Evolutionary conservation across 257 asterid species (phyloP).

Genomic region (Nicotiana tabacum): DNA sequence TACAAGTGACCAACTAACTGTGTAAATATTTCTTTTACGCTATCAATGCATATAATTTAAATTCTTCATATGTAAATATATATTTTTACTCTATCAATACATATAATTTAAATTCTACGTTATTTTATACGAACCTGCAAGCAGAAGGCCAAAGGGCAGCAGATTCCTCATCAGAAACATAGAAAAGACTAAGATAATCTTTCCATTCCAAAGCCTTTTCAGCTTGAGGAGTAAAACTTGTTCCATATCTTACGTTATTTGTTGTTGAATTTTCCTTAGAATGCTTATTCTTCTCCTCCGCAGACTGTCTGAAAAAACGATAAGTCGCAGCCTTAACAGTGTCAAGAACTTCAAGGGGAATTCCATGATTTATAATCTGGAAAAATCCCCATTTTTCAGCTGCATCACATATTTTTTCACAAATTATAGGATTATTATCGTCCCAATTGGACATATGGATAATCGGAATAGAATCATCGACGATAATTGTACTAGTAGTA

Average conservation of each 20-base stretch:
- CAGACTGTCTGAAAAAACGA: neutral
- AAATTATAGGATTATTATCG: neutral
- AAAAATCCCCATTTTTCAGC: slow-evolving; percentile 2
- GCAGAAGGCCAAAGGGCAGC: neutral
- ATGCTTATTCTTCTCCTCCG: neutral
- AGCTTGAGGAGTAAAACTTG: neutral
- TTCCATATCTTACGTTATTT: neutral
- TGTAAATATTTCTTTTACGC: too few species aligned
- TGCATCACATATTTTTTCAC: neutral
- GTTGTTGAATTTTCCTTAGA: neutral
- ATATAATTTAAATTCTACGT: too few species aligned
- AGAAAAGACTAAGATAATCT: slow-evolving; percentile 2
- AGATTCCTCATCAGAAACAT: neutral
- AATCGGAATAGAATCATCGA: neutral
- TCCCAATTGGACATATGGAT: slow-evolving; percentile 1
- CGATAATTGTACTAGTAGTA: neutral
- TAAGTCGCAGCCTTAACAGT: neutral
- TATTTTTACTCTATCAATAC: too few species aligned
- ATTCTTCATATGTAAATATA: too few species aligned
- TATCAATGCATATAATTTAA: too few species aligned
- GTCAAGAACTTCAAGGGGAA: neutral
- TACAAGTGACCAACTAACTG: too few species aligned
- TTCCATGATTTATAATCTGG: neutral
- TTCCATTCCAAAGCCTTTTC: slow-evolving; percentile 8
- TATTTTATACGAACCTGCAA: neutral